A percentile compares a stretch with the other conserved stretches of the same genome.
These are phyloP conservation scores for Plasmodium malariae DNA, from an alignment of 169 alveolate genomes.

Conservation along the genomic window DNA sequence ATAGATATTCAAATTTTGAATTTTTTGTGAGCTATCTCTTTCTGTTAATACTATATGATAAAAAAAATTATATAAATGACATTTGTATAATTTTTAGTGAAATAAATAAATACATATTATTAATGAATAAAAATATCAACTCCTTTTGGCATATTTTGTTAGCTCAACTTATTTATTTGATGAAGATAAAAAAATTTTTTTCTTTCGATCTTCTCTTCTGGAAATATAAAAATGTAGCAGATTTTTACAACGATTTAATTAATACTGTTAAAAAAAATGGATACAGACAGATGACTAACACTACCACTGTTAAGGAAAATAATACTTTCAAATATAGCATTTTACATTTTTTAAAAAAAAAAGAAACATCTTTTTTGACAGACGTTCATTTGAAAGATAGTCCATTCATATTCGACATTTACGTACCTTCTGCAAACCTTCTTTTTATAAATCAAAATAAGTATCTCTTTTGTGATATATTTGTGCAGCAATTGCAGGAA, in stretches of 20 bases:
- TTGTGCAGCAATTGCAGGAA: slow-evolving; percentile 24
- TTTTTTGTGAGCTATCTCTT: slow-evolving; percentile 44
- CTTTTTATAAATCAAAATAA: slow-evolving; percentile 18
- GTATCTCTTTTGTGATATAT: slow-evolving; percentile 38
- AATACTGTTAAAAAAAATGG: slow-evolving; percentile 3
- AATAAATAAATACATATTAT: background rate
- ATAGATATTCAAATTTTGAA: background rate
- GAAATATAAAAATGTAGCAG: slow-evolving; percentile 22
- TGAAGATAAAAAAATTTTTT: slow-evolving; percentile 24
- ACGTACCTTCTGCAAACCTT: slow-evolving; percentile 34
- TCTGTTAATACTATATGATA: background rate
- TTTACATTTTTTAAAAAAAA: slow-evolving; percentile 8
- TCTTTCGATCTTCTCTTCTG: slow-evolving; percentile 24
- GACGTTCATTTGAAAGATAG: slow-evolving; percentile 31
- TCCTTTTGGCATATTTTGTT: slow-evolving; percentile 43
- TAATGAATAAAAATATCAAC: background rate
- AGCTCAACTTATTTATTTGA: slow-evolving; percentile 33
- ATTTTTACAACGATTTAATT: slow-evolving; percentile 6
- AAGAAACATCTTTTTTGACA: slow-evolving; percentile 1
- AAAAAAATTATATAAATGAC: slow-evolving; percentile 13
- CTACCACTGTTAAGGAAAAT: background rate
- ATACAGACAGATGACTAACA: background rate
- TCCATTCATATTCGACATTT: slow-evolving; percentile 58
- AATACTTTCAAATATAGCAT: slow-evolving; percentile 11
- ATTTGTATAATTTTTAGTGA: slow-evolving; percentile 13